Percentiles rank a stretch among this genome's conserved stretches.
These are phyloP conservation scores for Globisporangium viniferum DNA, from an alignment of 352 stramenopile species.

Conservation along the genomic window DNA sequence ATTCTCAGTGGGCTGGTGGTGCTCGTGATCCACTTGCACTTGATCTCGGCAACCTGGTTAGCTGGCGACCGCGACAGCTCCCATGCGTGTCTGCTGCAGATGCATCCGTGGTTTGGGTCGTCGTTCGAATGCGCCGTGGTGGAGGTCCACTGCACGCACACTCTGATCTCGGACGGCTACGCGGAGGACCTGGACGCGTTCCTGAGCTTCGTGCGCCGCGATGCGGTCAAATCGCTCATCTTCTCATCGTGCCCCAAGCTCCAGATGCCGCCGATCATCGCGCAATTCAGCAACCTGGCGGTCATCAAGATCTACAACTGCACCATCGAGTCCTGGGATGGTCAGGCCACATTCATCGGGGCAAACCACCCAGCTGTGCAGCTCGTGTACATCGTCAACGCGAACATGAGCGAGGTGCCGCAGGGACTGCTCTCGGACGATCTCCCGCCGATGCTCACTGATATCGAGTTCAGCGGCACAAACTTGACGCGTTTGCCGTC, in stretches of 20 bases:
- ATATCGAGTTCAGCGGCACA: constrained; percentile 39
- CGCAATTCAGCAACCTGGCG: constrained; percentile 24
- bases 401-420: constrained; percentile 33
- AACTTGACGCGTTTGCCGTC: constrained; percentile 26
- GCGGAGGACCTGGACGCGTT: constrained; percentile 13
- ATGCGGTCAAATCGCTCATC: constrained; percentile 22
- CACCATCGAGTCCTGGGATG: constrained; percentile 26
- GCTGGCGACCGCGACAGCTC: too few relatives aligned
- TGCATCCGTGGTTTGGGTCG: constrained; percentile 1
- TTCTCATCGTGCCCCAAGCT: constrained; percentile 32
- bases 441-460: constrained; percentile 29
- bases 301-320: constrained; percentile 44
- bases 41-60: not conserved
- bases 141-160: not conserved
- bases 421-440: constrained; percentile 24
- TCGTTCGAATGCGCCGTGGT: not conserved
- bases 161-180: not conserved
- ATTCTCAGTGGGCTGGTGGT: not conserved
- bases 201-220: constrained; percentile 20
- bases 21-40: not conserved
- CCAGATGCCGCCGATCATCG: constrained; percentile 23
- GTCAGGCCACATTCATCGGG: constrained; percentile 21
- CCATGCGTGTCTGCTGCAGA: not conserved
- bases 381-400: constrained; percentile 28
- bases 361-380: constrained; percentile 21